Conservation (phyloP, 176 grass and related monocot species). For the Aegilops tauschii region DNA sequence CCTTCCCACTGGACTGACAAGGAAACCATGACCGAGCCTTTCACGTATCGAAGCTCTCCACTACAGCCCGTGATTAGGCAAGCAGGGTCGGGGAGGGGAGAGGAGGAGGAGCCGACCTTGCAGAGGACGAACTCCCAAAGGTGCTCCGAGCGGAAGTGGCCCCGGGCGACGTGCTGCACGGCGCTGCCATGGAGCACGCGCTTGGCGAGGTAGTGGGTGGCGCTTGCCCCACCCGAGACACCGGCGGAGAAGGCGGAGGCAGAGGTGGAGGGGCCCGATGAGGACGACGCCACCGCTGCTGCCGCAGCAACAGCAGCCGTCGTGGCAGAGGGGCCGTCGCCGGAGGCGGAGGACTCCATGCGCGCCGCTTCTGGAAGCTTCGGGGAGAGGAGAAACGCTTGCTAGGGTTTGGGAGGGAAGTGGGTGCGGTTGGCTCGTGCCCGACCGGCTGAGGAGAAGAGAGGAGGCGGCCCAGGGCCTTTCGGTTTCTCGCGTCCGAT, state of each 20-base stretch:
- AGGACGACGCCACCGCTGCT: slow-evolving; percentile 19
- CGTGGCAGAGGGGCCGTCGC: slow-evolving; percentile 20
- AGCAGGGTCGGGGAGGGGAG: not conserved
- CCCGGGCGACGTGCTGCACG: slow-evolving; percentile 75
- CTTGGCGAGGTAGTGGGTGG: slow-evolving; percentile 84
- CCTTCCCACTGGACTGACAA: not conserved
- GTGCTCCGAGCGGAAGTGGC: slow-evolving; percentile 64
- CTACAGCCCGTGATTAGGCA: not conserved
- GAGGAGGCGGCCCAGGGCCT: too few relatives aligned
- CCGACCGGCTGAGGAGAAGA: too few relatives aligned
- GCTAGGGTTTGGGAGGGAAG: slow-evolving; percentile 37
- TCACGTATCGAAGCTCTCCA: not conserved
- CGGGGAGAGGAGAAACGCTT: not conserved
- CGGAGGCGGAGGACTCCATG: slow-evolving; percentile 32
- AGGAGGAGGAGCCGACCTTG: slow-evolving; percentile 52
- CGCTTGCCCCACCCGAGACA: not conserved
- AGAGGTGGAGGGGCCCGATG: slow-evolving; percentile 20
- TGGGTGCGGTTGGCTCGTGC: not conserved
- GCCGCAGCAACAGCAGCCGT: not conserved
- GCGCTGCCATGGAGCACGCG: slow-evolving; percentile 80
- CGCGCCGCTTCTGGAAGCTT: slow-evolving; percentile 17
- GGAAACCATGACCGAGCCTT: not conserved
- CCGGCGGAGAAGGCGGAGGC: slow-evolving; percentile 6
- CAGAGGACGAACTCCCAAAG: slow-evolving; percentile 72
- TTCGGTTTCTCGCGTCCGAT: too few relatives aligned